Percentiles rank a stretch among this genome's conserved stretches.
Conservation (phyloP, 2,329 filamentous ascomycete genomes). For the Didymella pomorum region DNA sequence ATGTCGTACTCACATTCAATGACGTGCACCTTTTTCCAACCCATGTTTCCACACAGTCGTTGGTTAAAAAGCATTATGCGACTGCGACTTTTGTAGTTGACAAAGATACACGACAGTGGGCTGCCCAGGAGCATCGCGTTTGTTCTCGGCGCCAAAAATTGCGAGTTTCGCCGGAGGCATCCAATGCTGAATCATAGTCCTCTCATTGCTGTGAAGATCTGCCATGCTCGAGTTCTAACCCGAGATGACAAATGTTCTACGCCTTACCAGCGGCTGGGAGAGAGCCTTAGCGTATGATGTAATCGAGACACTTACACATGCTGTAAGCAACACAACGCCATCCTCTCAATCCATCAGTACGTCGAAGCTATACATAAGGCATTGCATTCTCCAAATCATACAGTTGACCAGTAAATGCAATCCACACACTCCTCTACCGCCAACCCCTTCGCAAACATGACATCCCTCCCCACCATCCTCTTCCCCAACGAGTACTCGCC, state of each 20-base stretch:
- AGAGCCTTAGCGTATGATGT: conserved; percentile 15
- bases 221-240: background rate
- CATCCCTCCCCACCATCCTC: conserved; percentile 32
- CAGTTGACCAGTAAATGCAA: background rate
- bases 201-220: background rate
- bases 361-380: background rate
- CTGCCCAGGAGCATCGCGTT: no score
- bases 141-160: no score
- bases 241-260: conserved; percentile 5
- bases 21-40: no score
- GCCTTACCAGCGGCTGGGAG: background rate
- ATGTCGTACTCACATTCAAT: background rate
- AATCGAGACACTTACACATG: background rate
- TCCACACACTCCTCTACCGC: background rate
- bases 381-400: background rate
- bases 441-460: conserved; percentile 1
- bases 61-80: no score
- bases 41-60: no score
- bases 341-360: background rate
- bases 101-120: no score
- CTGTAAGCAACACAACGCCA: background rate
- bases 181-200: no score
- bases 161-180: no score
- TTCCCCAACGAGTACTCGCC: conserved; percentile 46
- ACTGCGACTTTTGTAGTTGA: no score